A percentile compares a stretch with the other conserved stretches of the same genome.
Conservation (phyloP, 495 filamentous ascomycete species). For the Penicillium diatomitis region DNA sequence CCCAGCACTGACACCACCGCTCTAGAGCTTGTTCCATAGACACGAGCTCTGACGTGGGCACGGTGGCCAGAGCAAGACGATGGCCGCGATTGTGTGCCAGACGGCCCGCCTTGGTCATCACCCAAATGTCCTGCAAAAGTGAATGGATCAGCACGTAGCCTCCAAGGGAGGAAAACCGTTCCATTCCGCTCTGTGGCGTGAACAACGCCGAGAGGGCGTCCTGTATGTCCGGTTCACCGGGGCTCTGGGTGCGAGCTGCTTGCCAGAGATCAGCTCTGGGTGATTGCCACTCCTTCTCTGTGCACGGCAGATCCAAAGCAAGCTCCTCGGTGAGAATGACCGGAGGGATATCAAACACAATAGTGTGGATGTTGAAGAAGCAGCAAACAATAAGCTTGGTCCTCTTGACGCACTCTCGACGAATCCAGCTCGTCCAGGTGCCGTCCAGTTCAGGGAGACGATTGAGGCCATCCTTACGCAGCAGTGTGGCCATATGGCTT, state of each 20-base stretch:
- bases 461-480: slow-evolving; percentile 27
- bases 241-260: slow-evolving; percentile 16
- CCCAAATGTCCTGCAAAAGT: slow-evolving; percentile 59
- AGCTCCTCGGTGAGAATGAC: slow-evolving; percentile 55
- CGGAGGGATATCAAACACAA: slow-evolving; percentile 42
- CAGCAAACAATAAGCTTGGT: slow-evolving; percentile 41
- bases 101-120: slow-evolving; percentile 50
- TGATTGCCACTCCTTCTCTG: slow-evolving; percentile 34
- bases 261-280: slow-evolving; percentile 20
- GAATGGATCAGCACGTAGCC: slow-evolving; percentile 62
- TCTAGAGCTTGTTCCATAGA: slow-evolving; percentile 50
- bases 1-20: slow-evolving; percentile 55
- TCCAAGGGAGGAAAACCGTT: slow-evolving; percentile 47
- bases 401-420: slow-evolving; percentile 32
- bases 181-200: slow-evolving; percentile 11
- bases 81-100: slow-evolving; percentile 33
- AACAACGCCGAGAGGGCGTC: slow-evolving; percentile 25
- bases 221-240: slow-evolving; percentile 25
- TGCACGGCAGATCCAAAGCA: slow-evolving; percentile 48
- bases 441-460: slow-evolving; percentile 25
- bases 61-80: slow-evolving; percentile 21
- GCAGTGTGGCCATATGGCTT: slow-evolving; percentile 27
- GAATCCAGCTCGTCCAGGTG: slow-evolving; percentile 42
- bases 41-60: slow-evolving; percentile 44
- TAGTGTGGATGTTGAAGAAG: slow-evolving; percentile 42